Conservation (phyloP, 2,329 filamentous ascomycete genomes). For the Penicillium griseofulvum region DNA sequence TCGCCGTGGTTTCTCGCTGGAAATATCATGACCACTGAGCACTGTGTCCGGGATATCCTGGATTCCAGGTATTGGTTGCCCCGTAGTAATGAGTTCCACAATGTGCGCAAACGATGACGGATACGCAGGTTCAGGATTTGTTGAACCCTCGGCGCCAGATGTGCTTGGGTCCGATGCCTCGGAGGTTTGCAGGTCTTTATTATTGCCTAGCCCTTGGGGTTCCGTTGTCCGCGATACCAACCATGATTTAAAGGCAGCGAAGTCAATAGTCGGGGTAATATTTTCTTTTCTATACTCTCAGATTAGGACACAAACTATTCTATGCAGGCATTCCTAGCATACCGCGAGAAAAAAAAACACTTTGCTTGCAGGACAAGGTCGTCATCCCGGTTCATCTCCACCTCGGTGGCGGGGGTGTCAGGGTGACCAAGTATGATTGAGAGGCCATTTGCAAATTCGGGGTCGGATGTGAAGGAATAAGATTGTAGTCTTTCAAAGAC, state of each 20-base stretch:
- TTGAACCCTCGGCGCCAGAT: conserved; percentile 3
- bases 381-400: conserved; percentile 39
- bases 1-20: conserved; percentile 52
- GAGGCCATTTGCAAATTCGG: conserved; percentile 49
- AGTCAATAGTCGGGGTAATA: conserved; percentile 55
- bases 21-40: conserved; percentile 65
- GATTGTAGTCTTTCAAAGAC: conserved; percentile 34
- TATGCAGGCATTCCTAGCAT: conserved; percentile 5
- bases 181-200: not conserved
- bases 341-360: conserved; percentile 51
- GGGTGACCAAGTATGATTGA: conserved; percentile 46
- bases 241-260: conserved; percentile 67
- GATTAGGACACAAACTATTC: not conserved
- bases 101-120: conserved; percentile 82
- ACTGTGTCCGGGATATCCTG: conserved; percentile 80
- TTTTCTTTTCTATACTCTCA: conserved; percentile 37
- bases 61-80: conserved; percentile 82
- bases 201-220: not conserved
- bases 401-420: conserved; percentile 36
- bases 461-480: conserved; percentile 44
- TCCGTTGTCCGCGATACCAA: conserved; percentile 31
- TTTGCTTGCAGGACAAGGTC: conserved; percentile 47
- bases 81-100: conserved; percentile 77
- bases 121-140: conserved; percentile 57
- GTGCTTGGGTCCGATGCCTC: conserved; percentile 7